These are phyloP conservation scores for Sporothrix protearum DNA, from an alignment of 2,329 filamentous ascomycete species.

Conservation along the genomic window DNA sequence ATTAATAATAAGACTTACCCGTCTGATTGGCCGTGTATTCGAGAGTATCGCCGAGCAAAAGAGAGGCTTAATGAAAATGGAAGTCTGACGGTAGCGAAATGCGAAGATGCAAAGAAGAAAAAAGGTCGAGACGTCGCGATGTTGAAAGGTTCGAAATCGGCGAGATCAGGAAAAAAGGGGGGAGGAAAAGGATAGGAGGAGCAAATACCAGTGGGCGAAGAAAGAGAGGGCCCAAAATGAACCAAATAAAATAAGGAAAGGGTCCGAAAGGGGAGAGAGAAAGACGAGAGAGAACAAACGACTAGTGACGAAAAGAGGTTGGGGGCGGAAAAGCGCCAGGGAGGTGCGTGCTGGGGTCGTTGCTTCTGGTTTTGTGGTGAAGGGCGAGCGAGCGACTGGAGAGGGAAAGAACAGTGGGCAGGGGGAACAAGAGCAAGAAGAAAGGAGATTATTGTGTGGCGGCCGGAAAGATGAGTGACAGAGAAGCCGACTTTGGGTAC, in stretches of 20 bases:
- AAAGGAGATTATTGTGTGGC: constrained; percentile 22
- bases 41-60: not conserved
- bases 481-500: constrained; percentile 16
- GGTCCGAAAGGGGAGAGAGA: constrained; percentile 13
- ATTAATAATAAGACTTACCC: not conserved
- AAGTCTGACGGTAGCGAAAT: constrained; percentile 3
- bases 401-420: not conserved
- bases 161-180: constrained; percentile 29
- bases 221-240: not conserved
- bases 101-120: constrained; percentile 13
- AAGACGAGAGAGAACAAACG: constrained; percentile 11
- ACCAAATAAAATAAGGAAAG: constrained; percentile 22
- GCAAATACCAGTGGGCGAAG: constrained; percentile 18
- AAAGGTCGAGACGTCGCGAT: constrained; percentile 8
- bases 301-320: constrained; percentile 23
- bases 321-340: constrained; percentile 16
- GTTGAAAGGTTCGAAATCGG: constrained; percentile 11
- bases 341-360: constrained; percentile 5
- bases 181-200: constrained; percentile 26
- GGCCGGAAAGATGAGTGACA: constrained; percentile 22
- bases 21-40: constrained; percentile 1
- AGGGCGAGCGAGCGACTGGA: not conserved
- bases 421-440: not conserved
- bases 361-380: not conserved
- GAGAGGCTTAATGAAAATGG: not conserved